Base-by-base conservation (phyloP, 257 asterid genomes). In the Catharanthus roseus region DNA sequence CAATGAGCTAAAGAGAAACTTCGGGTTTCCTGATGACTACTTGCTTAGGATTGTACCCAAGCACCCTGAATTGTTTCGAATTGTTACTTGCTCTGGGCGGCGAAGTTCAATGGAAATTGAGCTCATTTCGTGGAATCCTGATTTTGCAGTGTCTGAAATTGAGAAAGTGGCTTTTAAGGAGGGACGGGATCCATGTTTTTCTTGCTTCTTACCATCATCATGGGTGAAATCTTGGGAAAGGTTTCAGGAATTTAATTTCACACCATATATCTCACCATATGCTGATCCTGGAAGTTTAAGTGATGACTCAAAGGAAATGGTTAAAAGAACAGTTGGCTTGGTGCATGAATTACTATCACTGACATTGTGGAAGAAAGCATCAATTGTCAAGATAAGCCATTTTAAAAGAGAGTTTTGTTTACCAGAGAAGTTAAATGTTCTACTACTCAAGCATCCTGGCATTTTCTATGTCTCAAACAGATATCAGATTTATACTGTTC, bases 1-100 rank as follows among this genome's bases (percentile, higher is more conserved):
- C 5, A 86, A 87, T 13, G 98, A 86, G 72, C 58, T 89, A 66
- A 89, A 86, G 85, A 84, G 93, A 33, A 85, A 74, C 74, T 84
- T 90, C 24, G 98, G 97, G 13, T 86, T 92, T 83, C 97, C 95
- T 0, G 96, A 93, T 84, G 97, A 90, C 82, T 93, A 89, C 77
- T 75, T 93, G 83, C 85, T 89, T 29, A 82, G 96, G 68, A 80
- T 93, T 72, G 86, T 89, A 29, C 96, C 97, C 7, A 93, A 90
- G 77, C 87, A 93, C 72, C 67, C 90, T 10, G 89, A 90, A 63
- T 80, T 84, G 82, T 93, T 93, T 78, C 81, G 87, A 50, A 77
- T 86, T 67, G 87, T 89, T 67, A 93, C 83, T 60, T 80, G 75
- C 72, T 74, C 88, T 4, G 97, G 96, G 76, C 85, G 85, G 77